Evolutionary conservation across 148 eudicot species (phyloP).

Genomic region (Dysphania ambrosioides): DNA sequence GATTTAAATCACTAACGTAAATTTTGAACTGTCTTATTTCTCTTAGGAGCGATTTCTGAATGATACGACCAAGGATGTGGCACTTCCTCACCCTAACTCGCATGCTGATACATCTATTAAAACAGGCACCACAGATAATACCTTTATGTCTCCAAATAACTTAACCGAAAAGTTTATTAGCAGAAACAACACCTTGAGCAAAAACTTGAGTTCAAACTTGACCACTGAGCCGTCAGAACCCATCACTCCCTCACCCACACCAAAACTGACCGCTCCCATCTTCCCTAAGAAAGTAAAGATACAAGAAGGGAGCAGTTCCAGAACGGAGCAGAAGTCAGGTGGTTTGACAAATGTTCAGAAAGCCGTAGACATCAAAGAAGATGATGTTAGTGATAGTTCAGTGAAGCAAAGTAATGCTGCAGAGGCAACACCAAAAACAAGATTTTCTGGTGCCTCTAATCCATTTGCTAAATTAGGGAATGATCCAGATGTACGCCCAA

Average conservation of each 20-base stretch:
- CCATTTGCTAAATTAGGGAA: conserved; percentile 42
- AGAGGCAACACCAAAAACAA: conserved; percentile 29
- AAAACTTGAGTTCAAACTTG: conserved; percentile 32
- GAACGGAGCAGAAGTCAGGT: conserved; percentile 30
- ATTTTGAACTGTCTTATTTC: not conserved
- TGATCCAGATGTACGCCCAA: conserved; percentile 34
- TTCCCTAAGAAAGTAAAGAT: conserved; percentile 41
- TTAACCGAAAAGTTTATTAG: conserved; percentile 15
- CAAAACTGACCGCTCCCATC: conserved; percentile 40
- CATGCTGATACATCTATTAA: conserved; percentile 20
- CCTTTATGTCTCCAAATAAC: conserved; percentile 24
- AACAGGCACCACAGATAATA: conserved; percentile 19
- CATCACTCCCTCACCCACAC: conserved; percentile 32
- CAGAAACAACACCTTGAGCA: conserved; percentile 28
- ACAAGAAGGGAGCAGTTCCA: conserved; percentile 38
- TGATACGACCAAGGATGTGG: conserved; percentile 35
- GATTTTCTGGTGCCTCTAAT: conserved; percentile 44
- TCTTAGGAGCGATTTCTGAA: conserved; percentile 69
- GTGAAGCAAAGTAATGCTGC: conserved; percentile 26
- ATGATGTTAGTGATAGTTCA: conserved; percentile 23
- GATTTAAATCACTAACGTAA: not conserved
- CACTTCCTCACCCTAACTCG: conserved; percentile 22
- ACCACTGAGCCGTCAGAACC: conserved; percentile 44
- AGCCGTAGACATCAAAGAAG: conserved; percentile 25
- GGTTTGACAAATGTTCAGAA: conserved; percentile 32